These are phyloP conservation scores for Leccinellum luteum DNA, from an alignment of 768 basidiomycete species.

Conservation along the genomic window DNA sequence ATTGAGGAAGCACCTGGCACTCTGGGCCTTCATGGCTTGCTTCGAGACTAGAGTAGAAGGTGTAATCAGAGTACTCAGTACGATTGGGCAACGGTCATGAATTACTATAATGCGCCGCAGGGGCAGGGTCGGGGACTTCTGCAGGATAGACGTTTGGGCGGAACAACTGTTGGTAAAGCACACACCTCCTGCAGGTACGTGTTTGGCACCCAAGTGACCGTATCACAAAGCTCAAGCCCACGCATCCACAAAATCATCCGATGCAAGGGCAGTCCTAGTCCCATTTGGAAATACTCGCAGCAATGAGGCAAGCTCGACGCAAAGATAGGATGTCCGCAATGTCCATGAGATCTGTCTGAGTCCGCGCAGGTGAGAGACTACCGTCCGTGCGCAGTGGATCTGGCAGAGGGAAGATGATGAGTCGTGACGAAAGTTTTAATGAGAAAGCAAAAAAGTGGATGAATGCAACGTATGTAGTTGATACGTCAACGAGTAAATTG, in stretches of 20 bases:
- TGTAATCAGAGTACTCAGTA: background rate
- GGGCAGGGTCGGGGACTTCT: background rate
- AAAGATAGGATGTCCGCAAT: background rate
- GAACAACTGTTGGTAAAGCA: background rate
- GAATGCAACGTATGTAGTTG: conserved; percentile 2
- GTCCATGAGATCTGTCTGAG: background rate
- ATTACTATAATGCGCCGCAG: conserved; percentile 10
- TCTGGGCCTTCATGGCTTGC: background rate
- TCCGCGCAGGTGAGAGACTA: background rate
- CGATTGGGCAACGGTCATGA: conserved; percentile 7
- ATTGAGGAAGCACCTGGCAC: background rate
- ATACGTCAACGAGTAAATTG: background rate
- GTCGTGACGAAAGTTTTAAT: background rate
- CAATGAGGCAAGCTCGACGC: background rate
- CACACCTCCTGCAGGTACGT: background rate
- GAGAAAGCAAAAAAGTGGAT: background rate
- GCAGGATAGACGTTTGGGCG: background rate
- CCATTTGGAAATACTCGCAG: background rate
- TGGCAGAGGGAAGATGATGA: background rate
- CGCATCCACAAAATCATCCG: background rate
- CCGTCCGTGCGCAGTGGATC: background rate
- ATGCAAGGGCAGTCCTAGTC: background rate
- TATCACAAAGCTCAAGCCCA: background rate
- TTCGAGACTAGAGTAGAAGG: background rate
- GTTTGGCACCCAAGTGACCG: background rate